Base-by-base conservation (phyloP, 2,329 filamentous ascomycete species). In the Phialophora verrucosa region DNA sequence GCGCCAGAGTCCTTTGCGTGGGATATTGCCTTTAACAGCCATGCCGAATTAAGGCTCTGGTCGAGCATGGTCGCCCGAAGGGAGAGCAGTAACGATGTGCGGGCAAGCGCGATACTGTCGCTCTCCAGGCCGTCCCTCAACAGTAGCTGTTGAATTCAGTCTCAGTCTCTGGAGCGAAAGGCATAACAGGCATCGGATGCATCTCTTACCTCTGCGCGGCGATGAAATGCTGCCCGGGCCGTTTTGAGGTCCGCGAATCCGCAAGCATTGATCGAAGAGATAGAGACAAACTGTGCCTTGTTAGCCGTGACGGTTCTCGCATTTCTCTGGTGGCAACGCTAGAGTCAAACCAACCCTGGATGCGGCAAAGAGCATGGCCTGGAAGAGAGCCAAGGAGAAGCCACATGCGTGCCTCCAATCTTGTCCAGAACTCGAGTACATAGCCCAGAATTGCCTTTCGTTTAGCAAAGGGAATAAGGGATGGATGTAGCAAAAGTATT, bases 1-100 rank as follows among this genome's bases (percentile, higher is more conserved):
- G 53, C 53, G 25, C 53, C 53, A 56, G 53, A 27, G 27, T 56
- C 53, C 53, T 56, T 56, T 29, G 53, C 53, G 29, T 56, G 25
- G 10, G 53, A 56, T 56, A 56, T 56, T 56, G 53, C 53, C 32
- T 35, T 56, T 35, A 27, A 56, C 32, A 56, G 25, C 53, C 53
- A 56, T 35, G 32, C 32, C 29, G 25, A 56, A 35, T 56, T 56
- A 35, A 56, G 53, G 53, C 53, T 56, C 25, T 56, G 53, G 25
- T 56, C 53, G 32, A 56, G 27, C 53, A 56, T 23, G 32, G 53
- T 56, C 3, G 53, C 53, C 32, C 35, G 27, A n/a, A 56, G 25
- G n/a, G 53, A 56, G 27, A 56, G 25, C 25, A 56, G 25, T 56
- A 56, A 20, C 53, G 53, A 56, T 27, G 25, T 56, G 20, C 32